Evolutionary conservation across 2,329 filamentous ascomycete genomes (phyloP).

Genomic region (Colletotrichum phormii): DNA sequence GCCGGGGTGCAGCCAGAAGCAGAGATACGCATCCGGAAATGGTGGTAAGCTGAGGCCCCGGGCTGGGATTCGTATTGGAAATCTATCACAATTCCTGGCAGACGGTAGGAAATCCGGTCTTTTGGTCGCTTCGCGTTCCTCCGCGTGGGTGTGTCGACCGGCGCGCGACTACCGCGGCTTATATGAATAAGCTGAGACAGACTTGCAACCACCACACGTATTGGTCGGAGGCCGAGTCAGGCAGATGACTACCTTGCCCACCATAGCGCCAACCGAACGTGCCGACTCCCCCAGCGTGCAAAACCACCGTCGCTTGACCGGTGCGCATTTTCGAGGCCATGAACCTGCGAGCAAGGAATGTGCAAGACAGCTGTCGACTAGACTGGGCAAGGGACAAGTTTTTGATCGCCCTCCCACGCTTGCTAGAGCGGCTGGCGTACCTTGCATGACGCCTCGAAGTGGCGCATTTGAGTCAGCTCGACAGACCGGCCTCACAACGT

Average conservation of each 20-base stretch:
- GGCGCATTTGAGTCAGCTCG: constrained; percentile 34
- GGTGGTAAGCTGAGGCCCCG: constrained; percentile 30
- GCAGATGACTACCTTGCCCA: constrained; percentile 34
- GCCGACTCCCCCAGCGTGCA: constrained; percentile 1
- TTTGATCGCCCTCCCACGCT: constrained; percentile 25
- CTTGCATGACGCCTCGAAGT: constrained; percentile 42
- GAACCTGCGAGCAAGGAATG: constrained; percentile 21
- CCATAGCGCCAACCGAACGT: constrained; percentile 28
- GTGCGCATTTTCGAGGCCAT: constrained; percentile 6
- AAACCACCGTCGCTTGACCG: constrained; percentile 8
- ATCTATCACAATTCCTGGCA: constrained; percentile 3
- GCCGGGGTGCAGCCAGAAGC: not conserved
- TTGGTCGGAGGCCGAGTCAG: constrained; percentile 22
- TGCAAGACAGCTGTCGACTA: constrained; percentile 24
- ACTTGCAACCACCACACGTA: constrained; percentile 30
- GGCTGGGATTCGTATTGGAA: constrained; percentile 8
- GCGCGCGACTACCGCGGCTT: constrained; percentile 33
- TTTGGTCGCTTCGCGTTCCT: constrained; percentile 31
- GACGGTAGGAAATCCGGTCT: constrained; percentile 22
- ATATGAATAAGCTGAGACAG: constrained; percentile 37
- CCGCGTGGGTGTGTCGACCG: constrained; percentile 31
- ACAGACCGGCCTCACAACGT: constrained; percentile 11
- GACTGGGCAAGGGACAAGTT: constrained; percentile 17
- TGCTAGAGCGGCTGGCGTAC: constrained; percentile 30
- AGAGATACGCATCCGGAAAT: constrained; percentile 13